Evolutionary conservation across 2,329 filamentous ascomycete genomes (phyloP).

Genomic region (Colletotrichum orchidophilum): DNA sequence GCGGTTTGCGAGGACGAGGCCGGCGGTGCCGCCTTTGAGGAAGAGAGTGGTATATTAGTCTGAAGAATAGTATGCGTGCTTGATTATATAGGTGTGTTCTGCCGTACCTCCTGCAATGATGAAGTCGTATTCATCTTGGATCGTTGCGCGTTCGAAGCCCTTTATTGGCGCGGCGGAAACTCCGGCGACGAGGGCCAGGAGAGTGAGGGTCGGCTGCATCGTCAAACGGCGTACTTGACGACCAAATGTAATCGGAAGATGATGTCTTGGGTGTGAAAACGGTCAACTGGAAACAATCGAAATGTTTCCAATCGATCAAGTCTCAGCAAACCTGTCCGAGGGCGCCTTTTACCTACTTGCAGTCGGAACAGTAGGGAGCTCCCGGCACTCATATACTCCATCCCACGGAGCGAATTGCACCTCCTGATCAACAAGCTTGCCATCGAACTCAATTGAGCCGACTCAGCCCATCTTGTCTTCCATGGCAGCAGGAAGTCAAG

Average conservation of each 20-base stretch:
- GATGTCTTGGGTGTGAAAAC: fast-evolving
- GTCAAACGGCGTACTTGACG: neutral
- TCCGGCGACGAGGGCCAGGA: conserved; percentile 18
- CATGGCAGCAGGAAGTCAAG: neutral
- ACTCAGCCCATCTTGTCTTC: neutral
- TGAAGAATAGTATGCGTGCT: neutral
- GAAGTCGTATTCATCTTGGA: conserved; percentile 36
- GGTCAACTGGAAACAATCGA: neutral
- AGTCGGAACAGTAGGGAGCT: neutral
- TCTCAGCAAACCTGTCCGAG: neutral
- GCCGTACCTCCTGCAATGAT: conserved; percentile 35
- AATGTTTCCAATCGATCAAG: neutral
- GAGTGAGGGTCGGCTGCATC: conserved; percentile 18
- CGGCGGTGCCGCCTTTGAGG: conserved; percentile 37
- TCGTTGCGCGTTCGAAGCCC: conserved; percentile 27
- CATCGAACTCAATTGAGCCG: neutral
- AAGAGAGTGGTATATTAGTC: neutral
- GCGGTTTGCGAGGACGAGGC: conserved; percentile 39
- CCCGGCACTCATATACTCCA: neutral
- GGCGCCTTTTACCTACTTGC: too few species aligned
- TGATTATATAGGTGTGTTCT: too few species aligned
- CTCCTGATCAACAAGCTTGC: neutral
- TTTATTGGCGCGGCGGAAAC: conserved; percentile 28
- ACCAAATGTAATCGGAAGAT: too few species aligned
- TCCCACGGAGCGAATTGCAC: neutral